Conservation (phyloP, 306 rosid species). For the Sechiopsis laciniata region DNA sequence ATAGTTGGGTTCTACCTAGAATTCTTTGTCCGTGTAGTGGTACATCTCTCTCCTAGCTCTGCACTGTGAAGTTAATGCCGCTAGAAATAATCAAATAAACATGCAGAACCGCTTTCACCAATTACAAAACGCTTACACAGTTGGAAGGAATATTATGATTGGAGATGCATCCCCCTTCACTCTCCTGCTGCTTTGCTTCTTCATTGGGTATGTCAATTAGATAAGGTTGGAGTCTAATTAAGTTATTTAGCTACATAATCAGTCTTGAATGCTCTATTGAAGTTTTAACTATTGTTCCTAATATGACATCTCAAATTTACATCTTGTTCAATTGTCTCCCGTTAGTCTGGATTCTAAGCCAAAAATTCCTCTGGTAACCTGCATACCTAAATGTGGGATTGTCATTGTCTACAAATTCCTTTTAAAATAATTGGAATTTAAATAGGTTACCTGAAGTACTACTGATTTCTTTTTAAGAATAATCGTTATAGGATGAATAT, state of each 20-base stretch:
- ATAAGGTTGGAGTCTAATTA: background rate
- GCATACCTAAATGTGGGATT: background rate
- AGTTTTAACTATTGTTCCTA: background rate
- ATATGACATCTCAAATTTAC: background rate
- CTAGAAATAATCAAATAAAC: slow-evolving; percentile 24
- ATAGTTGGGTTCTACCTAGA: slow-evolving; percentile 60
- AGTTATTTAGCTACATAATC: background rate
- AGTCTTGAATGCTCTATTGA: background rate
- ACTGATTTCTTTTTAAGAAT: background rate
- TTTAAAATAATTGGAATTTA: background rate
- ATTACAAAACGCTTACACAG: slow-evolving; percentile 39
- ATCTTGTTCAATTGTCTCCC: background rate
- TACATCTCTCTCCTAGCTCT: slow-evolving; percentile 33
- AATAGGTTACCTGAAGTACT: background rate
- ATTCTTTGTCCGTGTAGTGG: slow-evolving; percentile 64
- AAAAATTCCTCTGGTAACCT: background rate
- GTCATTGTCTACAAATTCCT: background rate
- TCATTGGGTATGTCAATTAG: slow-evolving; percentile 64
- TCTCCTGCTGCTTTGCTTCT: slow-evolving; percentile 84
- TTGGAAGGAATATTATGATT: slow-evolving; percentile 75
- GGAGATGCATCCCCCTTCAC: slow-evolving; percentile 72
- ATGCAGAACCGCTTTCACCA: slow-evolving; percentile 51
- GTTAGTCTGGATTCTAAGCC: background rate
- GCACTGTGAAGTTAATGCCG: slow-evolving; percentile 18
- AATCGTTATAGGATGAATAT: background rate